Evolutionary conservation across 2,329 filamentous ascomycete species (phyloP).

Genomic region (Trichoderma guizhouense): DNA sequence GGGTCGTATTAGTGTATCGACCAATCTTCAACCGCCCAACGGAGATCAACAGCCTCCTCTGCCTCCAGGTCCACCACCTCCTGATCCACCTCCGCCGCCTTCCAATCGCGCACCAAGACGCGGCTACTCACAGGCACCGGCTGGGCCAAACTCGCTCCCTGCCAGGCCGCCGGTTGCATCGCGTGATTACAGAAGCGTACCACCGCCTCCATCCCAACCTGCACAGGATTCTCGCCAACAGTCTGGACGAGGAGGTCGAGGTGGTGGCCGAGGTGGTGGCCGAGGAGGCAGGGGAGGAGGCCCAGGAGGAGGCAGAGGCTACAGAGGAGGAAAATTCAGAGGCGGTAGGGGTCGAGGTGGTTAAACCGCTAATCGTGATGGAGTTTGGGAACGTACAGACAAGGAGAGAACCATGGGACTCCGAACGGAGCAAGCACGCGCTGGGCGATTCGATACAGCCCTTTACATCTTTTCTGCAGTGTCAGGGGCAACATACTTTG

Average conservation of each 20-base stretch:
- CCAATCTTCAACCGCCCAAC: constrained; percentile 39
- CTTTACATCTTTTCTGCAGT: background rate
- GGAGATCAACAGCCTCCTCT: constrained; percentile 34
- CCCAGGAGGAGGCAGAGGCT: background rate
- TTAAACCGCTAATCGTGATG: background rate
- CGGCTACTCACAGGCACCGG: constrained; percentile 18
- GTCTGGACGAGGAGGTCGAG: constrained; percentile 10
- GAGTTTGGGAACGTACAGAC: background rate
- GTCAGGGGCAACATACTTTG: background rate
- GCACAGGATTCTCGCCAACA: background rate
- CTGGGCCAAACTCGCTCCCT: constrained; percentile 28
- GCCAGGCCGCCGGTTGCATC: constrained; percentile 29
- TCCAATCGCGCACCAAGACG: constrained; percentile 23
- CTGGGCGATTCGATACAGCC: constrained; percentile 12
- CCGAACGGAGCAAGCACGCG: constrained; percentile 12
- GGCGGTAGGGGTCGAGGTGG: background rate
- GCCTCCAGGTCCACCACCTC: constrained; percentile 38
- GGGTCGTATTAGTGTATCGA: constrained; percentile 39
- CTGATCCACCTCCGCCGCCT: constrained; percentile 26
- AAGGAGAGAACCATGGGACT: background rate
- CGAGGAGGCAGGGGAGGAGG: constrained; percentile 19
- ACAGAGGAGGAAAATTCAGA: constrained; percentile 1
- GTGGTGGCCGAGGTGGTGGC: constrained; percentile 27
- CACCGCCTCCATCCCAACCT: constrained; percentile 26
- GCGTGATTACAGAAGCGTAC: constrained; percentile 30